Conservation (phyloP, 2,329 filamentous ascomycete species). For the Leptographium wingfieldii region DNA sequence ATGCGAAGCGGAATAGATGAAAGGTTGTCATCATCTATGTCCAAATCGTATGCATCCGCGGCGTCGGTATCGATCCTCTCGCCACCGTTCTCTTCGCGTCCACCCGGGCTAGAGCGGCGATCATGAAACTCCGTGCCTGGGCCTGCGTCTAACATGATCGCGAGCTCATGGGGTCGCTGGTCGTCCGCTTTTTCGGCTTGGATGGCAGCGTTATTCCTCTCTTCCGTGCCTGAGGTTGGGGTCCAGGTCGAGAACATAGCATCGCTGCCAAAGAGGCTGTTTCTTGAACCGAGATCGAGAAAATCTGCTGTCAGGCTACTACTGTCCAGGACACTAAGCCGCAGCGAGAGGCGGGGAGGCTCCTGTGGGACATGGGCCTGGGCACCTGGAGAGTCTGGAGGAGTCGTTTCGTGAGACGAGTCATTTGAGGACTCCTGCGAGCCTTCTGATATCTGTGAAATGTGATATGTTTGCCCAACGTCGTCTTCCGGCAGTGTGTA, state of each 20-base stretch:
- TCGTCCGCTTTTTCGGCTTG: slow-evolving; percentile 2
- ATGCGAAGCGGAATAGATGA: background rate
- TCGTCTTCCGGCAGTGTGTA: slow-evolving; percentile 10
- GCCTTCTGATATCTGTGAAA: slow-evolving; percentile 8
- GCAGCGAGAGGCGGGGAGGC: slow-evolving; percentile 17
- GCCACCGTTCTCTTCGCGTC: background rate
- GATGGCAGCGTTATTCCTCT: slow-evolving; percentile 1
- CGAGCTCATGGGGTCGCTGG: background rate
- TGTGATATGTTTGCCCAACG: background rate
- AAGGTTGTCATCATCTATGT: background rate
- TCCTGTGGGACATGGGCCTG: slow-evolving; percentile 12
- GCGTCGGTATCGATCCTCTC: slow-evolving; percentile 3
- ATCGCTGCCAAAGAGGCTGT: slow-evolving; percentile 14
- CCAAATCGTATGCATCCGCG: background rate
- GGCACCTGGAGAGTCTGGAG: slow-evolving; percentile 8
- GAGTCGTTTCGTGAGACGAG: slow-evolving; percentile 9
- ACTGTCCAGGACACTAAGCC: slow-evolving; percentile 13
- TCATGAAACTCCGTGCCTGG: background rate
- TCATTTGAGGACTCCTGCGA: slow-evolving; percentile 1
- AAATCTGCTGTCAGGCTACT: slow-evolving; percentile 9
- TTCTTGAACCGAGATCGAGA: slow-evolving; percentile 12
- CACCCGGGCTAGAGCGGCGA: background rate
- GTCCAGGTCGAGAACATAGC: slow-evolving; percentile 1
- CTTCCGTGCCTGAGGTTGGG: background rate
- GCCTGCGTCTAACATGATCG: background rate